Evolutionary conservation across 768 basidiomycete genomes (phyloP).

Genomic region (Agrocybe praecox): DNA sequence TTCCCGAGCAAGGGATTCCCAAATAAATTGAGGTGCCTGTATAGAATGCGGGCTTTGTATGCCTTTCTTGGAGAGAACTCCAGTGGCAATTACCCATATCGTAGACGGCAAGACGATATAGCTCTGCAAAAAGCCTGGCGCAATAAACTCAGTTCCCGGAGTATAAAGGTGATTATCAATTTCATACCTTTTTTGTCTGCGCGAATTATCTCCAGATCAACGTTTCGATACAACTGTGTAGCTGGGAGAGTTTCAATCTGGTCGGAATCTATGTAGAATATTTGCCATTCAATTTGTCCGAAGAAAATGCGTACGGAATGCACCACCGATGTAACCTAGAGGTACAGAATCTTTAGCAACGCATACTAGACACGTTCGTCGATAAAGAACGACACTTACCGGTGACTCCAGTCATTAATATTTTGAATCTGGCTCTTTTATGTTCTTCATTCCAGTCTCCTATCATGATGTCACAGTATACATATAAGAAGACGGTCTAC

Average conservation of each 20-base stretch:
- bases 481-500: too few species aligned
- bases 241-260: slow-evolving; percentile 48
- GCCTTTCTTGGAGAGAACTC: slow-evolving; percentile 48
- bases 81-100: slow-evolving; percentile 58
- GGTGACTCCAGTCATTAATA: slow-evolving; percentile 45
- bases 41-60: slow-evolving; percentile 55
- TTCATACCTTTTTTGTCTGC: slow-evolving; percentile 40
- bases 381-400: slow-evolving; percentile 34
- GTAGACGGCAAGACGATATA: slow-evolving; percentile 58
- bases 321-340: slow-evolving; percentile 56
- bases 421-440: too few species aligned
- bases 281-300: slow-evolving; percentile 31
- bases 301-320: slow-evolving; percentile 45
- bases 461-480: too few species aligned
- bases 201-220: slow-evolving; percentile 46
- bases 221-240: slow-evolving; percentile 49
- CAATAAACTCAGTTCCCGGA: neutral
- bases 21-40: slow-evolving; percentile 53
- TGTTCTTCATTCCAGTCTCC: too few species aligned
- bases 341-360: neutral
- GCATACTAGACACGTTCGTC: neutral
- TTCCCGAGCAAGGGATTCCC: slow-evolving; percentile 44
- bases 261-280: slow-evolving; percentile 46
- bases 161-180: too few species aligned
- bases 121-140: slow-evolving; percentile 49